These are phyloP conservation scores for Hura crepitans DNA, from an alignment of 441 rosid genomes.

Conservation along the genomic window DNA sequence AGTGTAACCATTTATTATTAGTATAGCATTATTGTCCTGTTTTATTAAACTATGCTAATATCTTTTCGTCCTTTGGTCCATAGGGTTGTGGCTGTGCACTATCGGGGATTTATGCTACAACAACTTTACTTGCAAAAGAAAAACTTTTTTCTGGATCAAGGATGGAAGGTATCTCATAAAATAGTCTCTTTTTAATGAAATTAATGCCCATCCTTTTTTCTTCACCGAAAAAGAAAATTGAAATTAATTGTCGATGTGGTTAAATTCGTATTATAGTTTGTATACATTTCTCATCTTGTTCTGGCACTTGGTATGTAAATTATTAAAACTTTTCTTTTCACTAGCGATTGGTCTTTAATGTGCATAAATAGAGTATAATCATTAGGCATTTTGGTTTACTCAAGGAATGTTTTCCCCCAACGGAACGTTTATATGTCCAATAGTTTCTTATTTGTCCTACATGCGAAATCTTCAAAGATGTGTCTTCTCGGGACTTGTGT, in stretches of 20 bases:
- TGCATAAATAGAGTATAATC: too few relatives aligned
- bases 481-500: too few relatives aligned
- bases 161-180: conserved; percentile 76
- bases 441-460: too few relatives aligned
- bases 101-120: conserved; percentile 71
- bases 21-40: too few relatives aligned
- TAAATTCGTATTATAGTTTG: not conserved
- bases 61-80: conserved; percentile 8
- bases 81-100: conserved; percentile 92
- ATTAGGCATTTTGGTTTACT: too few relatives aligned
- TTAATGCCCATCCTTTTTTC: not conserved
- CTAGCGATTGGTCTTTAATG: too few relatives aligned
- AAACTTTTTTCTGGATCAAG: conserved; percentile 75
- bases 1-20: not conserved
- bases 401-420: too few relatives aligned
- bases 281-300: not conserved
- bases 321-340: too few relatives aligned
- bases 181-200: conserved; percentile 16
- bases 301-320: not conserved
- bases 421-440: too few relatives aligned
- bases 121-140: conserved; percentile 82
- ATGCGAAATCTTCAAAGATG: too few relatives aligned
- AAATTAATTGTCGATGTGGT: not conserved
- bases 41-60: not conserved
- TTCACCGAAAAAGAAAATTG: not conserved